Base-by-base conservation (phyloP, 805 yeast genomes). In the Torulaspora gathmanii region DNA sequence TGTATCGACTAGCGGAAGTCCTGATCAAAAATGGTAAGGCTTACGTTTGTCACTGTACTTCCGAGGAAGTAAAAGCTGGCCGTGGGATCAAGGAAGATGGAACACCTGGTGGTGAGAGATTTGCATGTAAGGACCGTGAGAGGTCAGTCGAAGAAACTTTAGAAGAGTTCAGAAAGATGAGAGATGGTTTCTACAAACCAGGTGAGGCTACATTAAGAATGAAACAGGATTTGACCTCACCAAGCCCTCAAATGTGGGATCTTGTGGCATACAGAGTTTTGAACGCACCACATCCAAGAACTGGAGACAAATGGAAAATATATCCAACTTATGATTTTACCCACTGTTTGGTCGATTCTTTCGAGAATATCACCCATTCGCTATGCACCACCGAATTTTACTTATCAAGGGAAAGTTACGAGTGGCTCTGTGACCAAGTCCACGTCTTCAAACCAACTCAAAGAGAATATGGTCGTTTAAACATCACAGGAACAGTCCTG, bases 201-300 rank as follows among this genome's bases (percentile, higher is more conserved):
- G 98, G 98, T 54, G 86, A 87, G 67, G 98, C 96, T 25, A 88
- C 89, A 9, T 75, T 93, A 63, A 83, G 99, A 71, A 93, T 93
- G 98, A 91, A 91, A 66, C 96, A 88, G 74, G 96, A 93, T 61
- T 71, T 93, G 52, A 63, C 68, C 7, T 85, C 93, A 13, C 95
- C 96, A 52, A 86, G 87, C 52, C 99, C 99, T 13, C 99, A 93
- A 71, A 93, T 93, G 99, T 93, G 99, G 99, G 99, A 93, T 70
- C 76, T 93, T 53, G 93, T 93, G 51, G 99, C 99, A 10, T 93
- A 93, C 71, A 80, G 99, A 66, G 96, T 93, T 3, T 74, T 93
- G 57, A 77, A 91, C 57, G 89, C 95, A 11, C 79, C 89, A 27
- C 99, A 93, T 69, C 95, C 91, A 69, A 83, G 98, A 70, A 93